A percentile compares a stretch with the other conserved stretches of the same genome.
phyloP scores from a whole-genome alignment of 768 basidiomycete genomes.

The Collybiopsis confluens region DNA sequence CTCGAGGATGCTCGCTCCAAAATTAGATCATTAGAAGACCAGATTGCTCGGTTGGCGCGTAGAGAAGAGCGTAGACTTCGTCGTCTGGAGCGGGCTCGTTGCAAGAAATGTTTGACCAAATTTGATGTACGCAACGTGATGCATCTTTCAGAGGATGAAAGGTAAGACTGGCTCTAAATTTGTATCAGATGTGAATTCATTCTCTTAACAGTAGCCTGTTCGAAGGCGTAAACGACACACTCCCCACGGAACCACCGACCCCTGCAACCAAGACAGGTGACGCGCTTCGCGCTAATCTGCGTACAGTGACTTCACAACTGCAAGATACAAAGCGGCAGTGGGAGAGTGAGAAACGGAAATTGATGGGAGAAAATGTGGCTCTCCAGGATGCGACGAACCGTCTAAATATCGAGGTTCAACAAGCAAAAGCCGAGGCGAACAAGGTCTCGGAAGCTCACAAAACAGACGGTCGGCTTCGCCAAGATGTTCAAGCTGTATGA shows the following conservation, averaged over 20 bases:
- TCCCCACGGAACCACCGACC: slow-evolving; percentile 58
- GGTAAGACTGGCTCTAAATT: slow-evolving; percentile 31
- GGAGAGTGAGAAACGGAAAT: slow-evolving; percentile 59
- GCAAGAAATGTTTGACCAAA: slow-evolving; percentile 65
- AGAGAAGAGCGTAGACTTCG: slow-evolving; percentile 66
- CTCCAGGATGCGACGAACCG: slow-evolving; percentile 69
- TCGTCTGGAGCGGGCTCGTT: slow-evolving; percentile 58
- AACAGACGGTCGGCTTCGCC: slow-evolving; percentile 42
- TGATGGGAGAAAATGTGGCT: slow-evolving; percentile 67
- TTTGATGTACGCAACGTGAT: slow-evolving; percentile 46
- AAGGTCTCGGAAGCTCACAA: slow-evolving; percentile 51
- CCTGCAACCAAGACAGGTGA: slow-evolving; percentile 68
- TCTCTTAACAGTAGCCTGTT: slow-evolving; percentile 38
- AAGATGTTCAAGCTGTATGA: slow-evolving; percentile 53
- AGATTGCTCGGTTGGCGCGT: slow-evolving; percentile 59
- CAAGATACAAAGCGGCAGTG: slow-evolving; percentile 63
- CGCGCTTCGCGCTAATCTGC: slow-evolving; percentile 54
- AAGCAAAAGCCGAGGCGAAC: slow-evolving; percentile 52
- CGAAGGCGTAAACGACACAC: slow-evolving; percentile 42
- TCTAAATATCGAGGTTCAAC: slow-evolving; percentile 57
- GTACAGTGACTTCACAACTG: slow-evolving; percentile 59
- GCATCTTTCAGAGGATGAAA: slow-evolving; percentile 51
- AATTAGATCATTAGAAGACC: slow-evolving; percentile 58
- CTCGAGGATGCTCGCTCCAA: slow-evolving; percentile 66
- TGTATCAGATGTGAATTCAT: slow-evolving; percentile 7